Evolutionary conservation across 805 yeast species (phyloP).

Genomic region (Wickerhamomyces canadensis): DNA sequence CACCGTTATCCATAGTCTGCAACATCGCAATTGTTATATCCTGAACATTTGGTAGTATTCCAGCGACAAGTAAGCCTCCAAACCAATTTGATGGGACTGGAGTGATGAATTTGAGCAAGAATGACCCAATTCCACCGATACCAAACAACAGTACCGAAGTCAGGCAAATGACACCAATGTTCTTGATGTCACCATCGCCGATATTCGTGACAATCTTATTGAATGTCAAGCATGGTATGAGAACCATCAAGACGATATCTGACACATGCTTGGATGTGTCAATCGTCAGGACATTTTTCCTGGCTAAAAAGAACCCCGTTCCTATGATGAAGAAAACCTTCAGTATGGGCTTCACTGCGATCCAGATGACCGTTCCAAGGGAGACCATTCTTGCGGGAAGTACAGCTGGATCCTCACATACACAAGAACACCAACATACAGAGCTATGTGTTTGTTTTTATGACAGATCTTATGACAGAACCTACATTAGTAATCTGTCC

Average conservation of each 20-base stretch:
- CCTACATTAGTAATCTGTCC: too few species aligned
- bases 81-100: slow-evolving; percentile 68
- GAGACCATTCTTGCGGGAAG: too few species aligned
- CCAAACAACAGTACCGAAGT: slow-evolving; percentile 39
- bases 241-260: slow-evolving; percentile 57
- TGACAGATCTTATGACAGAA: neutral
- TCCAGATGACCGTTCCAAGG: slow-evolving; percentile 64
- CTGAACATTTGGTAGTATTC: slow-evolving; percentile 71
- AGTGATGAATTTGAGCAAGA: slow-evolving; percentile 38
- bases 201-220: slow-evolving; percentile 64
- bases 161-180: slow-evolving; percentile 59
- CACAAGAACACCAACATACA: neutral
- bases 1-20: slow-evolving; percentile 62
- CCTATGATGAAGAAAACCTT: slow-evolving; percentile 71
- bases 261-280: slow-evolving; percentile 67
- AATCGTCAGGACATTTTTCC: slow-evolving; percentile 55
- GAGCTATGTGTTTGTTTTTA: neutral
- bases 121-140: slow-evolving; percentile 38
- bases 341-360: slow-evolving; percentile 80
- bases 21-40: slow-evolving; percentile 83
- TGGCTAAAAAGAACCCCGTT: slow-evolving; percentile 61
- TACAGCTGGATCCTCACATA: too few species aligned
- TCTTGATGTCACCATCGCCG: slow-evolving; percentile 61
- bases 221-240: slow-evolving; percentile 74
- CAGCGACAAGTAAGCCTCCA: slow-evolving; percentile 71